Conservation (phyloP, 768 basidiomycete genomes). For the Lepiota brunneoincarnata region DNA sequence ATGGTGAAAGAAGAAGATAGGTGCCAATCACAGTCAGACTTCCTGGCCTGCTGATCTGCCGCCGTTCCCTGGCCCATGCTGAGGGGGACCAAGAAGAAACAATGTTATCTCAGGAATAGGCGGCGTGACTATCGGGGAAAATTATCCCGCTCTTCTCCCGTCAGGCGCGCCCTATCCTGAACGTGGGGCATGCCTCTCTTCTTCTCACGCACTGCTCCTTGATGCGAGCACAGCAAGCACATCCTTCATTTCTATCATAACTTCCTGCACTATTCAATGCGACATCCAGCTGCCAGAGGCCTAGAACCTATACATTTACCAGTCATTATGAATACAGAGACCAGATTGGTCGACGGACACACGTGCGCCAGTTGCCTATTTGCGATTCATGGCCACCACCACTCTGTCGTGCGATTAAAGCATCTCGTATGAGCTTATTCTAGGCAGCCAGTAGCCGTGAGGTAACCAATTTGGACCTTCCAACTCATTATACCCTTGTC, state of each 20-base stretch:
- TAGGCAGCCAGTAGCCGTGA: not conserved
- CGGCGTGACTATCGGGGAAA: not conserved
- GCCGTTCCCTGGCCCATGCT: not conserved
- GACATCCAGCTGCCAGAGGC: too few species aligned
- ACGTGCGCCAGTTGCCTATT: not conserved
- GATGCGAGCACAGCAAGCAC: too few species aligned
- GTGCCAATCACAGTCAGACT: not conserved
- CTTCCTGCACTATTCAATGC: too few species aligned
- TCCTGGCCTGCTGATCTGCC: not conserved
- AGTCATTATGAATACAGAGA: too few species aligned
- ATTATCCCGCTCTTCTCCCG: not conserved
- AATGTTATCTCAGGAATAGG: not conserved
- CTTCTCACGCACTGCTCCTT: too few species aligned
- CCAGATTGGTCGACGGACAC: too few species aligned
- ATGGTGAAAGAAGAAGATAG: not conserved
- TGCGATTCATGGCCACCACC: not conserved
- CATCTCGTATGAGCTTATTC: not conserved
- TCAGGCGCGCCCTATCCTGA: too few species aligned
- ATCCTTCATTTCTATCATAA: too few species aligned
- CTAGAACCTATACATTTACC: too few species aligned
- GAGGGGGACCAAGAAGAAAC: not conserved
- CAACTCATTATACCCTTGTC: not conserved
- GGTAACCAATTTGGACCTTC: not conserved
- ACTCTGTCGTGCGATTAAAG: not conserved
- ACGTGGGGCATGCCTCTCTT: too few species aligned